These are phyloP conservation scores for Phytophthora pisi DNA, from an alignment of 352 stramenopile species.

Conservation along the genomic window DNA sequence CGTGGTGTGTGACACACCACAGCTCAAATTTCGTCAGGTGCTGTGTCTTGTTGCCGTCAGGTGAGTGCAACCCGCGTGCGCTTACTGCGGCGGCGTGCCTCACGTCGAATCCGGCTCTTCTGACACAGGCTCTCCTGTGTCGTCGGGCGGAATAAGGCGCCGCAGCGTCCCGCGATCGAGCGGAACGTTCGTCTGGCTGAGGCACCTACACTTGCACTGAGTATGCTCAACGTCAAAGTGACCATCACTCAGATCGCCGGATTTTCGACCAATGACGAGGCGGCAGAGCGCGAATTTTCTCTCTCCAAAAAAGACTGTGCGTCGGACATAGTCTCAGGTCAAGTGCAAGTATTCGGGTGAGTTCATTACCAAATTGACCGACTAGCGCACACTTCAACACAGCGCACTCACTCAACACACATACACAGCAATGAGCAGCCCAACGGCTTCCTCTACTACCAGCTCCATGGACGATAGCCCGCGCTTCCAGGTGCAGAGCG, in stretches of 20 bases:
- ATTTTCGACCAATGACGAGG: constrained; percentile 24
- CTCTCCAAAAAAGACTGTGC: constrained; percentile 9
- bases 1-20: constrained; percentile 11
- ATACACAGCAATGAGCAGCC: constrained; percentile 24
- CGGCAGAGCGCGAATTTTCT: constrained; percentile 27
- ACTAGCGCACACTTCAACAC: constrained; percentile 18
- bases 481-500: constrained; percentile 24
- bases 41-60: neutral
- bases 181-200: constrained; percentile 27
- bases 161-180: constrained; percentile 1
- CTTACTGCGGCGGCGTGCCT: neutral
- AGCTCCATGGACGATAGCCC: constrained; percentile 18
- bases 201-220: constrained; percentile 1
- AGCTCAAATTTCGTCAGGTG: neutral
- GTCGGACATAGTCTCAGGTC: constrained; percentile 4
- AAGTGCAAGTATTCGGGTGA: neutral
- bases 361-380: constrained; percentile 24
- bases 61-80: constrained; percentile 7
- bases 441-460: constrained; percentile 24
- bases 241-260: constrained; percentile 19
- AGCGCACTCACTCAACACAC: neutral
- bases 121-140: too few species aligned
- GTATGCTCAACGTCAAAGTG: constrained; percentile 25
- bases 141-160: neutral
- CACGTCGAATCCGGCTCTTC: constrained; percentile 9